A percentile compares a stretch with the other conserved stretches of the same genome.
phyloP scores from a whole-genome alignment of 73 alveolate genomes.

The Tetrahymena thermophila region DNA sequence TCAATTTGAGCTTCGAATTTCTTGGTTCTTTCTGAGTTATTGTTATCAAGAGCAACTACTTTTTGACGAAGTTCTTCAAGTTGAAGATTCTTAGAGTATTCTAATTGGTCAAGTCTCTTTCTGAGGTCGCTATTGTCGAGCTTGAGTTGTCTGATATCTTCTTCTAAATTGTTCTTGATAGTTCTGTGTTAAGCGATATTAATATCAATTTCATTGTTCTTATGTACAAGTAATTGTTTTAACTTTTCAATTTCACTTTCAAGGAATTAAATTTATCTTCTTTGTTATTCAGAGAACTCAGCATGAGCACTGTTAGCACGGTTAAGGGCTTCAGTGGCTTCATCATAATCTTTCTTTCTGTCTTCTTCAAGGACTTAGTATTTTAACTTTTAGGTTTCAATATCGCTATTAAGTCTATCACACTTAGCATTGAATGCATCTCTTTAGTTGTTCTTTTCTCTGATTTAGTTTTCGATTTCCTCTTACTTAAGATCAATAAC shows the following conservation, averaged over 20 bases:
- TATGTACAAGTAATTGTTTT: not conserved
- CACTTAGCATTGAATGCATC: not conserved
- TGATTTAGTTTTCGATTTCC: not conserved
- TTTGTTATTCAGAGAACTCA: not conserved
- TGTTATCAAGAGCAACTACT: not conserved
- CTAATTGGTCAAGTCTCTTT: not conserved
- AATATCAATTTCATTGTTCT: not conserved
- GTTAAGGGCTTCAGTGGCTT: not conserved
- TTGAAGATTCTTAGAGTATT: not conserved
- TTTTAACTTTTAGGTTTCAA: not conserved
- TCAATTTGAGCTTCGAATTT: not conserved
- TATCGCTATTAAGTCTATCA: not conserved
- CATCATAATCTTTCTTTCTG: not conserved
- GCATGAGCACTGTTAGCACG: conserved; percentile 2
- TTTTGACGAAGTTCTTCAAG: not conserved
- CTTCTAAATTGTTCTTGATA: not conserved
- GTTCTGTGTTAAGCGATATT: not conserved
- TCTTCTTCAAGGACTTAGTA: not conserved
- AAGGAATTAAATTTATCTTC: not conserved
- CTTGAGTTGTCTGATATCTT: not conserved
- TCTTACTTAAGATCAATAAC: not conserved
- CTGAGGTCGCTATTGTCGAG: not conserved
- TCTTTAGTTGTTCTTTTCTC: not conserved
- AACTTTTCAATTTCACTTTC: not conserved
- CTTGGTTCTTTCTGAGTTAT: not conserved